phyloP scores from a whole-genome alignment of 2,329 filamentous ascomycete species.

The Cladobotryum mycophilum region DNA sequence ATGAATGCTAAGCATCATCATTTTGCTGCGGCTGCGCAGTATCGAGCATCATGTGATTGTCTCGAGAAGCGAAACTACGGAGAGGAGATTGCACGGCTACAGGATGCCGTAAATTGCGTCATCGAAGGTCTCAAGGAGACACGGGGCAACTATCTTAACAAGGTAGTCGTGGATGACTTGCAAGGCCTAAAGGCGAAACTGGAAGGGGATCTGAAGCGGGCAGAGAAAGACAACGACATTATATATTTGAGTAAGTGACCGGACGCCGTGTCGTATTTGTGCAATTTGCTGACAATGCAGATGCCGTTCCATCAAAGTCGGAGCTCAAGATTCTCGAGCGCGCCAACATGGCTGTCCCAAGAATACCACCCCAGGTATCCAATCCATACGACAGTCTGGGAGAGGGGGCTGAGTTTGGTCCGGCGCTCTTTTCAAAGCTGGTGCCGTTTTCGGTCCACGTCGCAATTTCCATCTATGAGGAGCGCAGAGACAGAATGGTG shows the following conservation, averaged over 20 bases:
- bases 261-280: rapidly evolving
- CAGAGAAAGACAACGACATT: conserved; percentile 93
- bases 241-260: conserved; percentile 69
- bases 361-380: conserved; percentile 73
- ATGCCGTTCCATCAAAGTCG: conserved; percentile 77
- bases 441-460: conserved; percentile 95
- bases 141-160: conserved; percentile 67
- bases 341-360: conserved; percentile 78
- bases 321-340: conserved; percentile 81
- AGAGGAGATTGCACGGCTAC: conserved; percentile 83
- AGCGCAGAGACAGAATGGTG: conserved; percentile 82
- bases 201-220: conserved; percentile 80
- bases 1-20: conserved; percentile 96
- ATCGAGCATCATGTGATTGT: conserved; percentile 81
- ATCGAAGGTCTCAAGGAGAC: conserved; percentile 82
- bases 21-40: conserved; percentile 93
- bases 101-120: conserved; percentile 75
- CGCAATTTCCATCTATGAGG: conserved; percentile 90
- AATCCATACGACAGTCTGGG: conserved; percentile 76
- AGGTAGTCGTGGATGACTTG: conserved; percentile 73
- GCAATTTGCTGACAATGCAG: conserved; percentile 32
- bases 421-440: conserved; percentile 79
- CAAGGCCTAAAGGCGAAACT: conserved; percentile 77
- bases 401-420: conserved; percentile 72
- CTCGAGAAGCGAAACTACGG: conserved; percentile 92